These are phyloP conservation scores for Ochetophila trinervis DNA, from an alignment of 306 rosid genomes.

Conservation along the genomic window DNA sequence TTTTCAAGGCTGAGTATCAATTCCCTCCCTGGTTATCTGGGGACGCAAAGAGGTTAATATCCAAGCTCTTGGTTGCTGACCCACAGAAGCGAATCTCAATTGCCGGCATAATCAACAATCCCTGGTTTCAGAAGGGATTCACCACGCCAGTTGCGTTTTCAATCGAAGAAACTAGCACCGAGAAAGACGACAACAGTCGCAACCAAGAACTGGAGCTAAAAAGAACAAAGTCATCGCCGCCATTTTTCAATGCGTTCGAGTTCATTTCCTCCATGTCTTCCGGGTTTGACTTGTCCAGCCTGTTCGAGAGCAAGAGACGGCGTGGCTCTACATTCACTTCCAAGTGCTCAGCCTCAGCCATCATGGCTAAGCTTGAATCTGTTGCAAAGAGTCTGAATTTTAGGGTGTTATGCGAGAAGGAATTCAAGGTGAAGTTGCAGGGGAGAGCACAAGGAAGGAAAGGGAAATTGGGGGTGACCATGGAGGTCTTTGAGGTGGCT, in stretches of 20 bases:
- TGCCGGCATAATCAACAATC: conserved; percentile 40
- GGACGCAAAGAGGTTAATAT: conserved; percentile 45
- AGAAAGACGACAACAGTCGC: conserved; percentile 7
- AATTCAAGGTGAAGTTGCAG: conserved; percentile 54
- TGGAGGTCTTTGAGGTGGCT: conserved; percentile 69
- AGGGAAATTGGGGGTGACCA: conserved; percentile 58
- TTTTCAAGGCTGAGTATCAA: conserved; percentile 56
- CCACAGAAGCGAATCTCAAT: conserved; percentile 60
- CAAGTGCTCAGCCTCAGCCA: conserved; percentile 54
- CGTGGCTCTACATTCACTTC: conserved; percentile 54
- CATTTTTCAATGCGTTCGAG: conserved; percentile 77
- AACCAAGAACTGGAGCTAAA: conserved; percentile 12
- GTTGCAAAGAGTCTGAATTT: conserved; percentile 51
- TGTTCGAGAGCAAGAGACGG: conserved; percentile 65
- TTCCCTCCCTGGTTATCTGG: conserved; percentile 64
- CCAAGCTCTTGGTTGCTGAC: conserved; percentile 54
- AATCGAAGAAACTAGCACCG: conserved; percentile 27
- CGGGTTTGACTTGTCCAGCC: conserved; percentile 63
- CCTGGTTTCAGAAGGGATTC: conserved; percentile 66
- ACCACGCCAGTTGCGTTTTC: conserved; percentile 42
- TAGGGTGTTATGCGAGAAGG: conserved; percentile 40
- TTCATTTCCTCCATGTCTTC: conserved; percentile 68
- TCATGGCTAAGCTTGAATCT: conserved; percentile 45
- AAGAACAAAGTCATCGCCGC: conserved; percentile 39
- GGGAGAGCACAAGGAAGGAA: conserved; percentile 63